phyloP scores from a whole-genome alignment of 306 rosid genomes.

The Quercus cerris region DNA sequence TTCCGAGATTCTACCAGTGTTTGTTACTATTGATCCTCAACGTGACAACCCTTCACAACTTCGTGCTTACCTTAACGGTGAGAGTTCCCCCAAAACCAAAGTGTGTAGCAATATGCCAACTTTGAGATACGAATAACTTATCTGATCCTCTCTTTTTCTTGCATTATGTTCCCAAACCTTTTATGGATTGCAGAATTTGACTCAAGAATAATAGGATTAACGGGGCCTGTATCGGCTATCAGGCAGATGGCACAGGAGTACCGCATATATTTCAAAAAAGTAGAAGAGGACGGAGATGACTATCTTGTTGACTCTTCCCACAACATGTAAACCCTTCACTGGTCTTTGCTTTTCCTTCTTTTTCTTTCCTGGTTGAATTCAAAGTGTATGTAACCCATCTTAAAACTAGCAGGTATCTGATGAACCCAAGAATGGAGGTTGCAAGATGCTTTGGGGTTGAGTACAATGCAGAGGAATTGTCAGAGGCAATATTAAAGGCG shows the following conservation, averaged over 20 bases:
- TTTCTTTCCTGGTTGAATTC: conserved; percentile 9
- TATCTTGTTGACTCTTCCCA: conserved; percentile 90
- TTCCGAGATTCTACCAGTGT: conserved; percentile 62
- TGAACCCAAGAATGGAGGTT: conserved; percentile 82
- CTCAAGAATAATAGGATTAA: conserved; percentile 67
- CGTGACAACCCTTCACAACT: conserved; percentile 85
- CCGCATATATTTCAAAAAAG: conserved; percentile 68
- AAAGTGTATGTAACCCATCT: conserved; percentile 11
- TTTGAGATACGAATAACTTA: background rate
- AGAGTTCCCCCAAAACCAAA: conserved; percentile 20
- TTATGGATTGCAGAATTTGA: conserved; percentile 63
- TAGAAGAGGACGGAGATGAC: conserved; percentile 85
- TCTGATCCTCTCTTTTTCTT: conserved; percentile 4
- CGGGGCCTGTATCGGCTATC: conserved; percentile 71
- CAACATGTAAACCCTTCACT: conserved; percentile 57
- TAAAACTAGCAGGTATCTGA: conserved; percentile 67
- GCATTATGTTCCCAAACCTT: conserved; percentile 1
- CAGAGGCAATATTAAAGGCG: conserved; percentile 57
- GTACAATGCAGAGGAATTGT: conserved; percentile 67
- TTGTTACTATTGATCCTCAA: conserved; percentile 89
- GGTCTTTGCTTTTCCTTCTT: background rate
- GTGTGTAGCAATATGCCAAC: background rate
- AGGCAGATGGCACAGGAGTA: conserved; percentile 93
- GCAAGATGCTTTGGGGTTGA: conserved; percentile 80
- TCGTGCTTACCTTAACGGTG: conserved; percentile 78